Percentiles rank a stretch among this genome's conserved stretches.
phyloP scores from a whole-genome alignment of 495 filamentous ascomycete species.

The Astrothelium macrocarpum region DNA sequence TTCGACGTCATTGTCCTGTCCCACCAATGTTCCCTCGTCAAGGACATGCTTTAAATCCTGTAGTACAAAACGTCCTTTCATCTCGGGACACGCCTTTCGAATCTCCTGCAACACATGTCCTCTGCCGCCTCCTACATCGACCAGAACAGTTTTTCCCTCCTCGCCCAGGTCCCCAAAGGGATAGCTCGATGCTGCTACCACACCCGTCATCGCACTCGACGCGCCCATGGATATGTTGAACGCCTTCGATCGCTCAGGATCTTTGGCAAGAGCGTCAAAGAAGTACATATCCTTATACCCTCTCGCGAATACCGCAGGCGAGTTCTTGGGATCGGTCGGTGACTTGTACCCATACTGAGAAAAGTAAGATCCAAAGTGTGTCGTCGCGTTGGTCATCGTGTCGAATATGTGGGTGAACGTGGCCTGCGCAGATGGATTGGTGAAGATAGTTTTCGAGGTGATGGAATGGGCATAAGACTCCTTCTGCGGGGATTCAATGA shows the following conservation, averaged over 20 bases:
- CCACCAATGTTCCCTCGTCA: slow-evolving; percentile 1
- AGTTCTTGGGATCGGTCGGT: slow-evolving; percentile 9
- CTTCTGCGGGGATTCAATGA: slow-evolving; percentile 5
- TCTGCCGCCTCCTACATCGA: slow-evolving; percentile 16
- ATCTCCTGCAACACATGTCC: slow-evolving; percentile 12
- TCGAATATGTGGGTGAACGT: slow-evolving; percentile 3
- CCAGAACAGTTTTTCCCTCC: slow-evolving; percentile 5
- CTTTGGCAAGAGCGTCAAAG: slow-evolving; percentile 5
- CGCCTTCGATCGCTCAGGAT: background rate
- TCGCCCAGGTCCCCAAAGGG: slow-evolving; percentile 10
- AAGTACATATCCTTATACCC: slow-evolving; percentile 10
- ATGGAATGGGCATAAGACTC: slow-evolving; percentile 6
- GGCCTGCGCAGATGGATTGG: slow-evolving; percentile 4
- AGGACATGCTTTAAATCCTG: slow-evolving; percentile 12
- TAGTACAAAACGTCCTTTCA: slow-evolving; percentile 4
- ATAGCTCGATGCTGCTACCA: background rate
- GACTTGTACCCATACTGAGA: slow-evolving; percentile 5
- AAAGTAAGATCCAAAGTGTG: slow-evolving; percentile 6
- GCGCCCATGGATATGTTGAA: slow-evolving; percentile 9
- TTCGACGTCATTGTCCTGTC: slow-evolving; percentile 4
- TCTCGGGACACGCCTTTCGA: slow-evolving; percentile 1
- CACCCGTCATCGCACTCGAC: background rate
- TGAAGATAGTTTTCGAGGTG: background rate
- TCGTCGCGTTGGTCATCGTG: background rate
- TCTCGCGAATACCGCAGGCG: slow-evolving; percentile 9